These are phyloP conservation scores for Diaporthe longicolla DNA, from an alignment of 2,329 filamentous ascomycete species.

Conservation along the genomic window DNA sequence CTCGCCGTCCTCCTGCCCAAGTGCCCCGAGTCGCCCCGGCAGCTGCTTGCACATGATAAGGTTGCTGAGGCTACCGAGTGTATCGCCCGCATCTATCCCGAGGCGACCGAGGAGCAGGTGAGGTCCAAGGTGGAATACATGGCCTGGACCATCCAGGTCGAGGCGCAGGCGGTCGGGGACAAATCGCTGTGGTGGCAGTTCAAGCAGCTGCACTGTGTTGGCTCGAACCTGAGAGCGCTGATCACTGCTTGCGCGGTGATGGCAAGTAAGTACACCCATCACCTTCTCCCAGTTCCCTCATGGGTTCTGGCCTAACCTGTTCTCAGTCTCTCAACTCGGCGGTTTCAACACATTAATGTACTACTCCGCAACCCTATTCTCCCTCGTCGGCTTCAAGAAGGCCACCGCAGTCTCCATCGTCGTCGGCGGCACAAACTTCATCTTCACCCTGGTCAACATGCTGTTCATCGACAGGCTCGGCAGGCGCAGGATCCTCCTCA, in stretches of 20 bases:
- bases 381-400: constrained; percentile 48
- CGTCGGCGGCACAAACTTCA: constrained; percentile 58
- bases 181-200: constrained; percentile 55
- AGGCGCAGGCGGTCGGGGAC: constrained; percentile 50
- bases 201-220: constrained; percentile 58
- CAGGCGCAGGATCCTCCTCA: constrained; percentile 56
- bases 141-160: constrained; percentile 51
- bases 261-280: constrained; percentile 49
- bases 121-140: constrained; percentile 57
- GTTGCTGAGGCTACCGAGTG: constrained; percentile 51
- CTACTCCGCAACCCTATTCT: constrained; percentile 44
- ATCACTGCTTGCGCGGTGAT: constrained; percentile 61
- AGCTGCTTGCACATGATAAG: constrained; percentile 54
- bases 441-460: constrained; percentile 61
- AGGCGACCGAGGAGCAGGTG: constrained; percentile 54
- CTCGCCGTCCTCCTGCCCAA: constrained; percentile 55
- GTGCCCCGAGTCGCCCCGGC: constrained; percentile 58
- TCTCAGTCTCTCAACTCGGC: constrained; percentile 39
- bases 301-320: not conserved
- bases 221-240: constrained; percentile 57
- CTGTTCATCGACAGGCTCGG: constrained; percentile 58
- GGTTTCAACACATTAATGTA: constrained; percentile 46
- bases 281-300: not conserved
- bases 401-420: constrained; percentile 58
- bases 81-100: constrained; percentile 51